Evolutionary conservation across 495 filamentous ascomycete species (phyloP), one percentile per base, ranked within the genome.

Genomic region (Hypoxylon fragiforme): DNA sequence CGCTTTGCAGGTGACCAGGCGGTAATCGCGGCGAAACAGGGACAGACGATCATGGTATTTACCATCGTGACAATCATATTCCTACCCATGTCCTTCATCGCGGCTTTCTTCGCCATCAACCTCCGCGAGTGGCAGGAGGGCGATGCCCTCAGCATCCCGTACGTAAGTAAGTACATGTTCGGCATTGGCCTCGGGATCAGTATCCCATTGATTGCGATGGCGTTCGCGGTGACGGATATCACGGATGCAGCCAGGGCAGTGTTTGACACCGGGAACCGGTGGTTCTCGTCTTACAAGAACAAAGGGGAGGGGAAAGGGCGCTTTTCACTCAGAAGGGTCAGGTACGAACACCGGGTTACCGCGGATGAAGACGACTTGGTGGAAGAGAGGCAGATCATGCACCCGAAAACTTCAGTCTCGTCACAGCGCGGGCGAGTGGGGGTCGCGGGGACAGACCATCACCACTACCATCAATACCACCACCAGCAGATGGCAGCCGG

Each of bases 11-110:
- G 85, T 19, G 82, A 87, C 39, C 84, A 88, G 56, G 84, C 85
- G 1, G 76, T 80, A 1, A 81, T 80, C 2, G 86, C 85, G 0
- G 81, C 80, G 0, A 70, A 78, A n/a, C 86, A 90, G 60, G 77
- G 79, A n/a, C 83, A 87, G 56, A 87, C 84, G 3, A 83, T 89
- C 50, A 84, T 90, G 77, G 79, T 89, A 6, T 89, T 89, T 55
- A 90, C 86, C 4, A 82, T 88, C 51, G 85, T 87, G 5, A 87
- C 84, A 0, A 86, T 86, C 38, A 65, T 88, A 22, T 88, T 88
- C 72, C 69, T 89, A 3, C 85, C 85, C 0, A 64, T 88, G 44
- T 81, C 77, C 3, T 89, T 89, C 63, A 86, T 88, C 52, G 77
- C 82, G 0, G 79, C 81, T 1, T 79, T 88, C 38, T 87, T 87